Conservation (phyloP, 2,329 filamentous ascomycete species). For the Aspergillus pseudonomiae region DNA sequence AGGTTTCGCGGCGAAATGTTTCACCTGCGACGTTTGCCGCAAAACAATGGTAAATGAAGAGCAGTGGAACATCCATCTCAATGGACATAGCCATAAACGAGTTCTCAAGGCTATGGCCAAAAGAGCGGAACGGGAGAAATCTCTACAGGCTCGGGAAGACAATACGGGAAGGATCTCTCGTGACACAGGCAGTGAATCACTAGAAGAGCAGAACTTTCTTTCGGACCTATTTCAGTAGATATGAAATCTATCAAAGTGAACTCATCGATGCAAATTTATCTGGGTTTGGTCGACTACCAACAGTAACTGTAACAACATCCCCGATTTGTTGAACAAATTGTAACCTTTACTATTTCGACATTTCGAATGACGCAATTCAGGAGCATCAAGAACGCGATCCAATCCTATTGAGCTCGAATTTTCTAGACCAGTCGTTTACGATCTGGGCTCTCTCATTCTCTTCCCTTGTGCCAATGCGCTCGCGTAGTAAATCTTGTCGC, state of each 20-base stretch:
- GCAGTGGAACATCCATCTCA: slow-evolving; percentile 61
- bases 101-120: slow-evolving; percentile 49
- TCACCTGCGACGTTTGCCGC: slow-evolving; percentile 69
- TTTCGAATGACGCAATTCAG: not conserved
- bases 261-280: not conserved
- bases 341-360: not conserved
- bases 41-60: slow-evolving; percentile 58
- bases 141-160: slow-evolving; percentile 31
- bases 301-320: not conserved
- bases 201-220: slow-evolving; percentile 7
- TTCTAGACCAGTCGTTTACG: not conserved
- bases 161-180: slow-evolving; percentile 4
- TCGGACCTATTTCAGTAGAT: not conserved
- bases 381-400: not conserved
- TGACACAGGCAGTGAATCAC: slow-evolving; percentile 6
- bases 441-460: not conserved
- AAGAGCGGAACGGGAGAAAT: slow-evolving; percentile 35
- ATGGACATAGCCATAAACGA: slow-evolving; percentile 61
- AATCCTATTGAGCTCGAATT: not conserved
- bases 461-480: not conserved
- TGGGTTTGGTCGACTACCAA: not conserved
- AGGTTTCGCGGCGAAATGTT: slow-evolving; percentile 55
- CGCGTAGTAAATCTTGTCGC: not conserved
- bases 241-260: not conserved
- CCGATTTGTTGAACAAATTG: not conserved